Evolutionary conservation across 805 yeast species (phyloP), one percentile per base, ranked within the genome.

Genomic region (Nakazawaea sp.): DNA sequence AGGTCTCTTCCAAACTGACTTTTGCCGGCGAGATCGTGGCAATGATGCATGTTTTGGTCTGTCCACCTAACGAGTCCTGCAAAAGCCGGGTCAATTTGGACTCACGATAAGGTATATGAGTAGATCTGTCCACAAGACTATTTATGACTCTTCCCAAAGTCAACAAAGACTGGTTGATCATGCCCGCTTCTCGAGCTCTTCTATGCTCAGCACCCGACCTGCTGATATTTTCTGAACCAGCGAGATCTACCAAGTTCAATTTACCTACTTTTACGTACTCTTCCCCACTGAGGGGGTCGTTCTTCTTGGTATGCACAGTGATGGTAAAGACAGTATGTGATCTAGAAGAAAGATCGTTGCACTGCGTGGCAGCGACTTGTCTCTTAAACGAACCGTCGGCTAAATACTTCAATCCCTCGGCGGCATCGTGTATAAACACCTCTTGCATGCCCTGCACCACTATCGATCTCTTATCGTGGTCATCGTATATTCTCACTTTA

Each of bases 161-260:
- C 35, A 88, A 62, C 43, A 84, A 60, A 52, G 89, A 81, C 54
- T 87, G 95, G 53, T 89, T 88, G 36, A 86, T 86, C 43, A 85
- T 77, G 0, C 95, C 95, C 0, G 95, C 95, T 53, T 88, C 96
- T 45, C 86, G 76, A 0, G 95, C 95, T 31, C 95, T 68, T 53
- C 76, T 81, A 45, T 82, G 77, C 18, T 78, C 70, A 0, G 96
- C 95, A 4, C 97, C 96, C 0, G 95, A 83, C 48, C 85, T 66
- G 45, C 66, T 75, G 39, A 89, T 80, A 53, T 87, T 87, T 54
- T 89, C 96, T 6, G 92, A 82, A 1, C 96, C 96, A 0, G 96
- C 97, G 45, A 88, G 67, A 59, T 88, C 96, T 5, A 88, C 96
- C 24, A 86, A 59, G 49, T 85, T 83, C 53, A 86, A 69, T 50